phyloP scores from a whole-genome alignment of 1,284 basidiomycete genomes.

The Boletus calvinii region DNA sequence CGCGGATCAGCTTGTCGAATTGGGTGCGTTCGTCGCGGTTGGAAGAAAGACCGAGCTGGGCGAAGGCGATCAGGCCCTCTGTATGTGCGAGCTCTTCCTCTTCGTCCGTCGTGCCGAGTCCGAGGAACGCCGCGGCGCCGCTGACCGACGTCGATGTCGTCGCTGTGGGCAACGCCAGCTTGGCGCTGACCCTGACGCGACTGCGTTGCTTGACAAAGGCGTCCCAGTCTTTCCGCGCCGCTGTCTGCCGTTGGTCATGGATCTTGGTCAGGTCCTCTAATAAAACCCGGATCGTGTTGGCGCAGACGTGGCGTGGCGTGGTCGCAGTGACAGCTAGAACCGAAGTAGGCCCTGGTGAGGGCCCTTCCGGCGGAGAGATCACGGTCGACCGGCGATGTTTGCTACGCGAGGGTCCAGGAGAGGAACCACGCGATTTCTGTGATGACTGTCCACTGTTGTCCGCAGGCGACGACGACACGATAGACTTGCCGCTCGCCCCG shows the following conservation, averaged over 20 bases:
- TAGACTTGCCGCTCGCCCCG: slow-evolving; percentile 11
- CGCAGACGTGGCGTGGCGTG: slow-evolving; percentile 69
- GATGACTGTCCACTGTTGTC: slow-evolving; percentile 25
- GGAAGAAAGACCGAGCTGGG: slow-evolving; percentile 76
- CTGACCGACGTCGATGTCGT: slow-evolving; percentile 8
- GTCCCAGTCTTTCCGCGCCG: slow-evolving; percentile 85
- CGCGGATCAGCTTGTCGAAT: slow-evolving; percentile 77
- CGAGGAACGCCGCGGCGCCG: slow-evolving; percentile 54
- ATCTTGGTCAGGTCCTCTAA: slow-evolving; percentile 82
- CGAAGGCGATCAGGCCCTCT: slow-evolving; percentile 82
- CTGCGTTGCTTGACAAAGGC: slow-evolving; percentile 73
- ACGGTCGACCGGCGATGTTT: slow-evolving; percentile 44
- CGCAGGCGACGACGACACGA: slow-evolving; percentile 9
- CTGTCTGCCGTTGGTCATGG: slow-evolving; percentile 80
- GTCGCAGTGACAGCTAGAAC: slow-evolving; percentile 55
- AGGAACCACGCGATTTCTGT: slow-evolving; percentile 39
- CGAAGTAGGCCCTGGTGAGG: slow-evolving; percentile 42
- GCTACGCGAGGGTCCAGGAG: slow-evolving; percentile 51
- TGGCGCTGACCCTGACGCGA: slow-evolving; percentile 40
- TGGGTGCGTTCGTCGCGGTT: slow-evolving; percentile 77
- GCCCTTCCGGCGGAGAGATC: slow-evolving; percentile 32
- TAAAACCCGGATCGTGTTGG: slow-evolving; percentile 73
- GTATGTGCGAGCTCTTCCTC: slow-evolving; percentile 72
- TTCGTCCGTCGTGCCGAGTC: slow-evolving; percentile 58
- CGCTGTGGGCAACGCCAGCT: slow-evolving; percentile 11